Conservation (phyloP, 768 basidiomycete genomes). For the Lyophyllum semitale region DNA sequence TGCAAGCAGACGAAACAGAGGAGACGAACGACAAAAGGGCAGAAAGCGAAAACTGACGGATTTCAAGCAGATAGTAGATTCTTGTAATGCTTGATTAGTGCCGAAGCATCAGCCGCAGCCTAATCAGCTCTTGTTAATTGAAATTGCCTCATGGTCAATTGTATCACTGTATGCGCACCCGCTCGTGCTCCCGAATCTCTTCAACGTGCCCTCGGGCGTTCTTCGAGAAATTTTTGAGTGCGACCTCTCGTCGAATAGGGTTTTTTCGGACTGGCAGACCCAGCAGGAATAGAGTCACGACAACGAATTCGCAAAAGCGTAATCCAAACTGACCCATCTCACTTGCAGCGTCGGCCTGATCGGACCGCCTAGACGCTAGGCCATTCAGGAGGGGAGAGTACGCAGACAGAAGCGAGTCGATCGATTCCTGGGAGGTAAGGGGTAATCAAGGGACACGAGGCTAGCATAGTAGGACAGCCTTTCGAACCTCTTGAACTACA, state of each 20-base stretch:
- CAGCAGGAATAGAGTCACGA: not conserved
- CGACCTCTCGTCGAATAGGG: constrained; percentile 26
- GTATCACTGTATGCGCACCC: constrained; percentile 24
- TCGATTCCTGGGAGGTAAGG: constrained; percentile 19
- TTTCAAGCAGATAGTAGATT: constrained; percentile 24
- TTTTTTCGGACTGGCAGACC: constrained; percentile 27
- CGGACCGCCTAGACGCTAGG: constrained; percentile 34
- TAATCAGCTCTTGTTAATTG: constrained; percentile 11
- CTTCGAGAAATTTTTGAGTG: constrained; percentile 30
- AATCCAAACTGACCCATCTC: constrained; percentile 33
- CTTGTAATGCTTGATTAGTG: constrained; percentile 37
- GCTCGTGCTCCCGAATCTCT: constrained; percentile 35
- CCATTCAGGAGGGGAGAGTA: constrained; percentile 32
- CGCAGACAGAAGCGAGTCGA: constrained; percentile 21
- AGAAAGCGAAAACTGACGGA: not conserved
- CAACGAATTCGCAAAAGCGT: not conserved
- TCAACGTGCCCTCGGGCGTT: constrained; percentile 36
- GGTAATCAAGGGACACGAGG: not conserved
- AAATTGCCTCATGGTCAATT: not conserved
- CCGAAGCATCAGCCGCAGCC: constrained; percentile 36
- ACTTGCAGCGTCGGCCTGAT: constrained; percentile 35
- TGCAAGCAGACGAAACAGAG: not conserved
- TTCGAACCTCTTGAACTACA: constrained; percentile 26
- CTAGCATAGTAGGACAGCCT: not conserved
- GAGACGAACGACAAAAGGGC: not conserved